Percentiles rank a stretch among this genome's conserved stretches.
These are phyloP conservation scores for Atkinsonella texensis DNA, from an alignment of 2,329 filamentous ascomycete species.

Conservation along the genomic window DNA sequence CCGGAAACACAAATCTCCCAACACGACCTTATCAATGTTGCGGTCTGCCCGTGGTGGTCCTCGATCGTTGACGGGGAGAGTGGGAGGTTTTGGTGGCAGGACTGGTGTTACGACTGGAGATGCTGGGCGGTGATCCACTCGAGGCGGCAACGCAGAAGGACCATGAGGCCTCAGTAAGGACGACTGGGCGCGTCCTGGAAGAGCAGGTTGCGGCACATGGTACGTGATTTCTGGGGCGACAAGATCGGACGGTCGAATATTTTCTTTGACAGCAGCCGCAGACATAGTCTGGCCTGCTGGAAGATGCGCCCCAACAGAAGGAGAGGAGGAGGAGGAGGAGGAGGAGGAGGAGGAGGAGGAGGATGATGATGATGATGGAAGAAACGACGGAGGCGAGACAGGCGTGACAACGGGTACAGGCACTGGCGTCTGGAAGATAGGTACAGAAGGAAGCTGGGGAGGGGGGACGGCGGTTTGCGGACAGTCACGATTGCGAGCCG, in stretches of 20 bases:
- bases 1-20: slow-evolving; percentile 73
- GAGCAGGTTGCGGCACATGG: slow-evolving; percentile 24
- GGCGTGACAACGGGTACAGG: slow-evolving; percentile 1
- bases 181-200: slow-evolving; percentile 14
- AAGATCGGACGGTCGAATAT: slow-evolving; percentile 21
- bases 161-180: slow-evolving; percentile 23
- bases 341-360: too few relatives aligned
- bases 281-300: slow-evolving; percentile 4
- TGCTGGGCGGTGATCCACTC: slow-evolving; percentile 16
- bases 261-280: slow-evolving; percentile 10
- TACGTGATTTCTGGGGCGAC: slow-evolving; percentile 30
- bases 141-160: slow-evolving; percentile 19
- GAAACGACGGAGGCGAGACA: slow-evolving; percentile 2
- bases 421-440: slow-evolving; percentile 4
- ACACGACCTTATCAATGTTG: slow-evolving; percentile 76
- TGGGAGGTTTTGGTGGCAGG: slow-evolving; percentile 23
- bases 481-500: slow-evolving; percentile 12
- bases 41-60: slow-evolving; percentile 41
- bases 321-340: too few relatives aligned
- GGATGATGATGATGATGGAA: background rate
- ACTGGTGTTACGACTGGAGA: slow-evolving; percentile 20
- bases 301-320: background rate
- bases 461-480: slow-evolving; percentile 3
- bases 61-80: slow-evolving; percentile 16
- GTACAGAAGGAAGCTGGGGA: slow-evolving; percentile 1